Conservation (phyloP, 192 early-diverging fungal species). For the Rhizophagus prolifer region DNA sequence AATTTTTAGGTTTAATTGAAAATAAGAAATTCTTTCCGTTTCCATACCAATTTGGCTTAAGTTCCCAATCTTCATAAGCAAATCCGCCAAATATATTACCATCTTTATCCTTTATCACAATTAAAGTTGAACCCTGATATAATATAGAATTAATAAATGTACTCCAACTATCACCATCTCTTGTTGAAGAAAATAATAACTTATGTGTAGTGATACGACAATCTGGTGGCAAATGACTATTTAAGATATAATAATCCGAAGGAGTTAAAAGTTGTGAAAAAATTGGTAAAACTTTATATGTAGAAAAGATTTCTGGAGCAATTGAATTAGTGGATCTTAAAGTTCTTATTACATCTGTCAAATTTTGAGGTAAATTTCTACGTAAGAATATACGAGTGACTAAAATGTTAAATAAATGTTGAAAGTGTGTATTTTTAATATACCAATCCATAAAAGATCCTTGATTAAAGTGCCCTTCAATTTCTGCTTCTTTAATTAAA, state of each 20-base stretch:
- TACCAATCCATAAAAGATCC: slow-evolving; percentile 13
- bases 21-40: slow-evolving; percentile 61
- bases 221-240: background rate
- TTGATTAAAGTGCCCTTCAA: background rate
- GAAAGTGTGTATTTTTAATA: slow-evolving; percentile 13
- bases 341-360: background rate
- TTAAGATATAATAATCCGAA: background rate
- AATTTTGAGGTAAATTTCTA: background rate
- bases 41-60: slow-evolving; percentile 37
- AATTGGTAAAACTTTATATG: background rate
- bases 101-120: slow-evolving; percentile 52
- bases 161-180: slow-evolving; percentile 31
- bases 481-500: background rate
- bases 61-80: slow-evolving; percentile 22
- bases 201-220: slow-evolving; percentile 33
- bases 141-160: slow-evolving; percentile 42
- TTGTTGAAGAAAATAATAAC: slow-evolving; percentile 48
- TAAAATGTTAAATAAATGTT: slow-evolving; percentile 3
- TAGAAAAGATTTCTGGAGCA: background rate
- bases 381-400: background rate
- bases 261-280: slow-evolving; percentile 21
- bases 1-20: slow-evolving; percentile 30
- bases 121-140: slow-evolving; percentile 48
- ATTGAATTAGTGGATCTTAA: background rate
- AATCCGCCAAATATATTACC: slow-evolving; percentile 68